Evolutionary conservation across 164 flowering plant species (phyloP), one percentile per base, ranked within the genome.

Genomic region (Saururus chinensis): DNA sequence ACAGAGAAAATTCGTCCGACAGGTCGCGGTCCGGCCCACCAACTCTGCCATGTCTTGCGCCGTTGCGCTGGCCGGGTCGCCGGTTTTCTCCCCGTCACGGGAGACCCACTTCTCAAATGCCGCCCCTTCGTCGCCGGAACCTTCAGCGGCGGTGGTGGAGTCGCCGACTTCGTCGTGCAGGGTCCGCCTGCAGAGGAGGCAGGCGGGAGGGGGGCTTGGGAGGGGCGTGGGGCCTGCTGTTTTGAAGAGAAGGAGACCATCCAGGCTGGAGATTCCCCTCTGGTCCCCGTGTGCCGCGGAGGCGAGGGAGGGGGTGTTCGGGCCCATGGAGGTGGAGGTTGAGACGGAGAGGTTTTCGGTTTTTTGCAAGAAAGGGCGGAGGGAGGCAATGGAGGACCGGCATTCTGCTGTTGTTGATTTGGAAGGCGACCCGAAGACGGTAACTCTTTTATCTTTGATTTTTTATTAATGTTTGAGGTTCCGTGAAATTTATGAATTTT

Each of bases 361-460:
- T 26, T 88, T 67, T 67, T 88, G 96, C 69, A 90, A 86, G 81
- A 81, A 72, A 67, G 96, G 98, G 59, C 79, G 84, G 79, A 82
- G 92, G 66, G 90, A 73, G 26, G 76, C 72, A 9, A 84, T 86
- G 87, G 97, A 93, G 77, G 97, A 93, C 76, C 72, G 95, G 21
- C 85, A 75, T 71, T 82, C 88, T 1, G 88, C 88, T 25, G 56
- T 62, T 7, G 60, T 80, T n/a, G 76, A 77, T 65, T 40, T 84
- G 56, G 73, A 77, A 4, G 90, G 85, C 9, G 84, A 89, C 64
- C 24, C 82, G 40, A 89, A 87, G 65, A 85, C 86, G 97, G 98
- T 92, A 80, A 30, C 21, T 49, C 16, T 35, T 21, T 24, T 48
- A 54, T 40, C 17, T 63, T 40, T 35, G 30, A 13, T 35, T 51